A percentile compares a stretch with the other conserved stretches of the same genome.
These are phyloP conservation scores for Leucaena leucocephala DNA, from an alignment of 306 rosid species.

Conservation along the genomic window DNA sequence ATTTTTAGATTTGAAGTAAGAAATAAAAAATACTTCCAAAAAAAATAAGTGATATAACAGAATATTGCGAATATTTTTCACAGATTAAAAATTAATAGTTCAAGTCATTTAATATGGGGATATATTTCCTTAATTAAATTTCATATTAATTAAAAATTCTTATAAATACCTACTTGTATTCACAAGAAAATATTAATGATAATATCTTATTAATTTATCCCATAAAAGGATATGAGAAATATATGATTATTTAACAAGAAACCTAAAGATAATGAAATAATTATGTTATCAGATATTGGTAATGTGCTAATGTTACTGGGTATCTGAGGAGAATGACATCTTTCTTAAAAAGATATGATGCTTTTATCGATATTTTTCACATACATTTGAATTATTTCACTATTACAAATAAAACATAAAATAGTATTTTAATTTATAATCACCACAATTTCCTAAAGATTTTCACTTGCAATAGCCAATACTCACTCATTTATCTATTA, in stretches of 20 bases:
- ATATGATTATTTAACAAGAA: background rate
- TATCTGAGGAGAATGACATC: background rate
- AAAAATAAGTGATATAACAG: background rate
- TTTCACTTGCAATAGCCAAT: too few relatives aligned
- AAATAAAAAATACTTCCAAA: background rate
- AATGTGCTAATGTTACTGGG: background rate
- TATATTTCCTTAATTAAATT: background rate
- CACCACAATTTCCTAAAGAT: too few relatives aligned
- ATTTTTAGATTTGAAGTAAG: background rate
- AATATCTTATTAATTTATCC: too few relatives aligned
- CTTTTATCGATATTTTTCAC: background rate
- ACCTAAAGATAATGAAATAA: background rate
- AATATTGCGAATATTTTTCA: background rate
- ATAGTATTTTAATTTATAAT: too few relatives aligned
- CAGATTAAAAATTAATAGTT: background rate
- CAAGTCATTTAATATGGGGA: background rate
- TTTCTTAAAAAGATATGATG: too few relatives aligned
- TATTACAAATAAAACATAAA: too few relatives aligned
- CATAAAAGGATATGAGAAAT: background rate
- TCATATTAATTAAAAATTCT: background rate
- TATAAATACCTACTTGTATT: too few relatives aligned
- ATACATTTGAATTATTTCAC: too few relatives aligned
- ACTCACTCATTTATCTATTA: too few relatives aligned
- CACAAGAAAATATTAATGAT: too few relatives aligned
- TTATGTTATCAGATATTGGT: background rate